Conservation (phyloP, 305 asterid species). For the Ilex paraguariensis region DNA sequence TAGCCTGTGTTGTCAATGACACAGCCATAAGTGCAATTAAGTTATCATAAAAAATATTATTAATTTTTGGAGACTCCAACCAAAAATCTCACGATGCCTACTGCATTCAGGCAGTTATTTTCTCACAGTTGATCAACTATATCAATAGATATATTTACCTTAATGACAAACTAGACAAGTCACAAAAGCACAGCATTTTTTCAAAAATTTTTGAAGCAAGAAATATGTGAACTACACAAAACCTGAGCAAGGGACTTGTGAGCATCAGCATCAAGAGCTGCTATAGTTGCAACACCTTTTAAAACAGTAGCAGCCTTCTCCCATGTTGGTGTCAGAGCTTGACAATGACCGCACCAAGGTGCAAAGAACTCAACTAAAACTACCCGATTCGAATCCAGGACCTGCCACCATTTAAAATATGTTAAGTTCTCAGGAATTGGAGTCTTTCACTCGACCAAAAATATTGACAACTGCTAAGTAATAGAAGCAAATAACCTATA, state of each 20-base stretch:
- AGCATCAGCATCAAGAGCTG: constrained; percentile 97
- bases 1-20: no score
- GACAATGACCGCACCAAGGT: constrained; percentile 97
- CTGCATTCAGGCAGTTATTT: no score
- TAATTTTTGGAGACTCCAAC: no score
- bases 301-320: constrained; percentile 83
- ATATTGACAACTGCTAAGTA: no score
- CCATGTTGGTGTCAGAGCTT: constrained; percentile 86
- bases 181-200: no score
- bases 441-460: no score
- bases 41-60: no score
- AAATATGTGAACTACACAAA: constrained; percentile 4
- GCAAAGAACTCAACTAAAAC: constrained; percentile 94
- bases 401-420: constrained; percentile 37
- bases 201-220: neutral
- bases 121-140: no score
- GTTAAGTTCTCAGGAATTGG: neutral
- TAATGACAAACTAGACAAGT: no score
- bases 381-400: constrained; percentile 73
- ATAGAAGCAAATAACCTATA: neutral
- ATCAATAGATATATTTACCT: no score
- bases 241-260: constrained; percentile 92
- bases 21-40: no score
- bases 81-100: no score
- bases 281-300: constrained; percentile 90